Conservation (phyloP, 148 eudicot species). For the Euryodendron excelsum region DNA sequence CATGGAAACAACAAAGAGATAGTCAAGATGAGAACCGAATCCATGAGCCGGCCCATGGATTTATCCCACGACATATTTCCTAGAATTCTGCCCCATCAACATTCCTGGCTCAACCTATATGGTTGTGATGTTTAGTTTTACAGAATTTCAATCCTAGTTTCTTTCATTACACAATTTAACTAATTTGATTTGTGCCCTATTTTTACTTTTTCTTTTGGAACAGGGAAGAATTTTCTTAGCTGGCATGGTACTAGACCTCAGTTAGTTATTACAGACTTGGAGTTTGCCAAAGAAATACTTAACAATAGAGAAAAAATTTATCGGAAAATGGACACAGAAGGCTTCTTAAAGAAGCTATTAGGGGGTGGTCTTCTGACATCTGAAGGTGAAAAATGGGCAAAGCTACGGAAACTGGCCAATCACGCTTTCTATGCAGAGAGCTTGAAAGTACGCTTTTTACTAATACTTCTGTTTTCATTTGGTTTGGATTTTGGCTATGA, state of each 20-base stretch:
- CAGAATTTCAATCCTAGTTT: too few species aligned
- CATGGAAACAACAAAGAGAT: conserved; percentile 1
- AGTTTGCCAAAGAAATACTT: background rate
- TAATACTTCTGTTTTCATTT: background rate
- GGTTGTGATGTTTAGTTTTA: background rate
- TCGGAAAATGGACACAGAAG: background rate
- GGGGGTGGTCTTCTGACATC: background rate
- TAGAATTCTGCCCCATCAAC: background rate
- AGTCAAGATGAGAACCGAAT: background rate
- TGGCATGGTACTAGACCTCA: conserved; percentile 9
- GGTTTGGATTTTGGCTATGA: background rate
- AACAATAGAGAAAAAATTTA: background rate
- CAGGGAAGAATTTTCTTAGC: background rate
- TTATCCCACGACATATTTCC: conserved; percentile 5
- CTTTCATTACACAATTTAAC: too few species aligned
- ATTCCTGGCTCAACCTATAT: background rate
- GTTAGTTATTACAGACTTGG: background rate
- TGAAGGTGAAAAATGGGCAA: conserved; percentile 25
- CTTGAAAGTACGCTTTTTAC: conserved; percentile 11
- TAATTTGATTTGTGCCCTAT: too few species aligned
- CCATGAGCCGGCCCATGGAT: conserved; percentile 1
- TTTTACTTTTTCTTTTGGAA: background rate
- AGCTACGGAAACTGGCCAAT: conserved; percentile 19
- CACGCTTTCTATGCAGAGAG: conserved; percentile 26
- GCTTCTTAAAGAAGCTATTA: background rate